A percentile compares a stretch with the other conserved stretches of the same genome.
These are phyloP conservation scores for Phalaenopsis equestris DNA, from an alignment of 106 monocot species.

Conservation along the genomic window DNA sequence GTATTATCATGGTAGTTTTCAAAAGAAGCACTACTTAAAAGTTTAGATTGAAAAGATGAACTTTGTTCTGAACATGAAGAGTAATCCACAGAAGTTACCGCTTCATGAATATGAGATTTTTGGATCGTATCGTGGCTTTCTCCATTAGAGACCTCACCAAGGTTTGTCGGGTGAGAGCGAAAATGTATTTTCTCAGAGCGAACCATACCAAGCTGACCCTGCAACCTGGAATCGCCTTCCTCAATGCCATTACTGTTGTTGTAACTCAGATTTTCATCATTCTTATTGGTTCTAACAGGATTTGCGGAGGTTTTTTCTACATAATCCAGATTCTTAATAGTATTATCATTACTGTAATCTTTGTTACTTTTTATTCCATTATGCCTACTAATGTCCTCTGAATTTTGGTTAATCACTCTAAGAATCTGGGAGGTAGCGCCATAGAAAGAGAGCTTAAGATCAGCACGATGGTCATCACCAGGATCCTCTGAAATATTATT, in stretches of 20 bases:
- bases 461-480: conserved; percentile 13
- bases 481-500: neutral
- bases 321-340: conserved; percentile 20
- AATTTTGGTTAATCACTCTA: conserved; percentile 13
- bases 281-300: conserved; percentile 21
- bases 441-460: conserved; percentile 10
- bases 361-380: conserved; percentile 19
- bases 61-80: conserved; percentile 23
- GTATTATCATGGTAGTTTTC: conserved; percentile 33
- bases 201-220: neutral
- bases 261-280: conserved; percentile 21
- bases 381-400: conserved; percentile 9
- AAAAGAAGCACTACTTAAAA: conserved; percentile 24
- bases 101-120: conserved; percentile 23
- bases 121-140: conserved; percentile 15
- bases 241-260: neutral
- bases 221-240: neutral
- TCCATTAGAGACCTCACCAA: conserved; percentile 27
- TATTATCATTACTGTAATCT: conserved; percentile 10
- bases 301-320: conserved; percentile 27
- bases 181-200: conserved; percentile 53
- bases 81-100: conserved; percentile 25
- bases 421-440: conserved; percentile 10
- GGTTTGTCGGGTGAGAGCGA: conserved; percentile 45
- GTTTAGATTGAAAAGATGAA: conserved; percentile 20